Evolutionary conservation across 2,329 filamentous ascomycete genomes (phyloP).

Genomic region (Aspergillus sp.): DNA sequence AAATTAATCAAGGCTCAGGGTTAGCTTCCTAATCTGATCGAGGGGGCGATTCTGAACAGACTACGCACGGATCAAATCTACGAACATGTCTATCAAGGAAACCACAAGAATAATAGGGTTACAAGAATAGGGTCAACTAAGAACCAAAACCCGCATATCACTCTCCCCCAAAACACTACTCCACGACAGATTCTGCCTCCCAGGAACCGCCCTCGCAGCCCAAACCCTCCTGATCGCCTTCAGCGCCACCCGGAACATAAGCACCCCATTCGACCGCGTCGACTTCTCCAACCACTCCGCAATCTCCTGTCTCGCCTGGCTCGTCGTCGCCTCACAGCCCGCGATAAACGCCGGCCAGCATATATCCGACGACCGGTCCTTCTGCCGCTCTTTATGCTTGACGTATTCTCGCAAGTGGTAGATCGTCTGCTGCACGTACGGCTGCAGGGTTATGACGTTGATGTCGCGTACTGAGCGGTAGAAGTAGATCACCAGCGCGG

Average conservation of each 20-base stretch:
- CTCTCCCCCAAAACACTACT: not conserved
- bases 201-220: not conserved
- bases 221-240: conserved; percentile 3
- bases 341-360: conserved; percentile 9
- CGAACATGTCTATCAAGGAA: no score
- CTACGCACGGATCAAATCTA: no score
- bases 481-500: conserved; percentile 8
- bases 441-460: not conserved
- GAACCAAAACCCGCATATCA: conserved; percentile 6
- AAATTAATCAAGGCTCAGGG: no score
- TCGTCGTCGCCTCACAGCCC: not conserved
- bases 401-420: conserved; percentile 2
- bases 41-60: no score
- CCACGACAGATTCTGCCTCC: conserved; percentile 4
- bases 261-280: not conserved
- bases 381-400: conserved; percentile 2
- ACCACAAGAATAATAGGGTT: no score
- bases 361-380: conserved; percentile 6
- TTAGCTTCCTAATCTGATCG: no score
- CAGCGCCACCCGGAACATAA: conserved; percentile 11
- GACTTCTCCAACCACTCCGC: conserved; percentile 4
- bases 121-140: no score
- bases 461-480: conserved; percentile 6
- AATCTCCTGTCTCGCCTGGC: not conserved
- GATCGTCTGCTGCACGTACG: conserved; percentile 8